Conservation (phyloP, 306 rosid species). For the Macrotyloma uniflorum region DNA sequence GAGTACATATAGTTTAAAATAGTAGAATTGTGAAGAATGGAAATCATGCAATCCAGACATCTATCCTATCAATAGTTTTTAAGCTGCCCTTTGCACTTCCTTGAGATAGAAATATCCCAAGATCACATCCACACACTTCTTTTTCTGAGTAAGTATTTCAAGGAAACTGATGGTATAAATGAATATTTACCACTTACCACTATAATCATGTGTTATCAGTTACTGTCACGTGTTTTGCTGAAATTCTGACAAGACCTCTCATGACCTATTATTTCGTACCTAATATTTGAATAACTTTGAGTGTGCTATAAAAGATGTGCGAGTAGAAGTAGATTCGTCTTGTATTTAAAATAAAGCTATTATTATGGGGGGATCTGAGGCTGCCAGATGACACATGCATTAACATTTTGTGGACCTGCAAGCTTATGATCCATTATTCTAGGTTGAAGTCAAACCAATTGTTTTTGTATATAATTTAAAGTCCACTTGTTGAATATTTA, state of each 20-base stretch:
- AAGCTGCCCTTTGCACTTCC: background rate
- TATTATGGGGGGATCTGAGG: constrained; percentile 3
- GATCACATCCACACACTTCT: background rate
- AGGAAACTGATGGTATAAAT: background rate
- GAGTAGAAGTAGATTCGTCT: background rate
- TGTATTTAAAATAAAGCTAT: background rate
- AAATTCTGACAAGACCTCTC: background rate
- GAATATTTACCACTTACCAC: background rate
- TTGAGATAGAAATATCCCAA: constrained; percentile 1
- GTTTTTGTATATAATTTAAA: constrained; percentile 4
- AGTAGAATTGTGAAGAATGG: constrained; percentile 44
- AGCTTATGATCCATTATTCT: constrained; percentile 24
- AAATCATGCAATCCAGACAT: constrained; percentile 37
- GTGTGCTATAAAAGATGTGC: background rate
- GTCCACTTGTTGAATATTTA: constrained; percentile 28
- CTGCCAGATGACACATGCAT: constrained; percentile 14
- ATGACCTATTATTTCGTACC: background rate
- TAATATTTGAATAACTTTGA: background rate
- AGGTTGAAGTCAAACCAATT: constrained; percentile 13
- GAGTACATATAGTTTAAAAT: constrained; percentile 54
- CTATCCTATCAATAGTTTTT: constrained; percentile 29
- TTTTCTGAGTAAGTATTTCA: background rate
- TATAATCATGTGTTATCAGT: background rate
- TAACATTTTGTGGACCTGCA: constrained; percentile 29
- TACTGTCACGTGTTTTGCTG: background rate